Percentiles rank a stretch among this genome's conserved stretches.
These are phyloP conservation scores for Rhynchospora breviuscula DNA, from an alignment of 176 grass and related monocot genomes.

Conservation along the genomic window DNA sequence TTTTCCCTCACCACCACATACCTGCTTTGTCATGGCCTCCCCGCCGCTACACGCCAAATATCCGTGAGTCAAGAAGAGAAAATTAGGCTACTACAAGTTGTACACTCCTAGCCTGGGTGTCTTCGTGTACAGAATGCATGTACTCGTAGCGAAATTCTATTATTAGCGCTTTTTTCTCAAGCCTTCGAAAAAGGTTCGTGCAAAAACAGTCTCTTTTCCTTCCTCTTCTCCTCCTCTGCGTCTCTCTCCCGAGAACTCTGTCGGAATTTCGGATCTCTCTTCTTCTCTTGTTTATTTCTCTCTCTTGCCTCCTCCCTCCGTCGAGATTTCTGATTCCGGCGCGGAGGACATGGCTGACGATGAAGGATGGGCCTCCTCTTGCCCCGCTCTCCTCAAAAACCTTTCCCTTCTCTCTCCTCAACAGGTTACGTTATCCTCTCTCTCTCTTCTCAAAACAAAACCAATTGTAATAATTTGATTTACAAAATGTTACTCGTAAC, in stretches of 20 bases:
- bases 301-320: background rate
- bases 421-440: background rate
- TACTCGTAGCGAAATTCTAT: background rate
- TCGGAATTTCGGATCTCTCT: background rate
- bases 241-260: background rate
- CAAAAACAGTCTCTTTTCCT: background rate
- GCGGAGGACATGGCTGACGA: background rate
- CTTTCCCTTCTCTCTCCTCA: conserved; percentile 18
- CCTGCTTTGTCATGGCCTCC: background rate
- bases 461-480: background rate
- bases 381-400: conserved; percentile 6
- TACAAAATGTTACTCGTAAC: background rate
- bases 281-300: background rate
- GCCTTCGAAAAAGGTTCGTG: conserved; percentile 1
- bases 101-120: background rate
- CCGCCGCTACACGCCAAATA: background rate
- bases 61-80: background rate
- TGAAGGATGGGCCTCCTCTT: conserved; percentile 23
- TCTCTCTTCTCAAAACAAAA: background rate
- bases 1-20: too few relatives aligned
- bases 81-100: background rate
- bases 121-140: background rate
- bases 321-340: background rate
- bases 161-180: conserved; percentile 20
- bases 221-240: background rate